These are phyloP conservation scores for Bimuria novae-zelandiae DNA, from an alignment of 2,329 filamentous ascomycete genomes.

Conservation along the genomic window DNA sequence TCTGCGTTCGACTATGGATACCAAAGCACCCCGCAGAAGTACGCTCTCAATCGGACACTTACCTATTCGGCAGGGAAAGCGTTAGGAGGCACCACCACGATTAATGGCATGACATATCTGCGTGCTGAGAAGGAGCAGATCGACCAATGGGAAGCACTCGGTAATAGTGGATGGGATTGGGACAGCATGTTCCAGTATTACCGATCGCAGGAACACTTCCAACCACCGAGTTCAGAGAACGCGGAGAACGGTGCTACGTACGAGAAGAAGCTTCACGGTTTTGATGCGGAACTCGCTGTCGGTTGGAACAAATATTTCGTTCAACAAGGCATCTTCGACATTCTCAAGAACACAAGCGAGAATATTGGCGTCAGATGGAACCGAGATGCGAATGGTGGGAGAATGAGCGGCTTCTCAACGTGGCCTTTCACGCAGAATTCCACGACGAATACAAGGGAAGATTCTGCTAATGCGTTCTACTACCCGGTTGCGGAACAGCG, in stretches of 20 bases:
- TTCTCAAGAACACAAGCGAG: conserved; percentile 45
- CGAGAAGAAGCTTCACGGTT: conserved; percentile 26
- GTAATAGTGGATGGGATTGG: conserved; percentile 43
- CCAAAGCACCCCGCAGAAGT: conserved; percentile 45
- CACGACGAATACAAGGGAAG: conserved; percentile 46
- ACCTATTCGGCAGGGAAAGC: conserved; percentile 49
- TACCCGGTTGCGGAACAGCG: conserved; percentile 47
- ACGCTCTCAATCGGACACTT: conserved; percentile 34
- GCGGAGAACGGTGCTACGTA: conserved; percentile 30
- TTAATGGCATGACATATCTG: conserved; percentile 50
- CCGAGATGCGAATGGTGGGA: conserved; percentile 49
- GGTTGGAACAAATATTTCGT: conserved; percentile 35
- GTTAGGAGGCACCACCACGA: conserved; percentile 49
- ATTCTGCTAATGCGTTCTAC: conserved; percentile 56
- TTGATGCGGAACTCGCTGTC: conserved; percentile 29
- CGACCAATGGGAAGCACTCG: conserved; percentile 40
- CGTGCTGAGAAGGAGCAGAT: conserved; percentile 40
- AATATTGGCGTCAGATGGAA: conserved; percentile 46
- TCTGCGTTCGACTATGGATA: conserved; percentile 50
- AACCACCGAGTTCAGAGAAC: conserved; percentile 22
- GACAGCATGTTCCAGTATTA: conserved; percentile 35
- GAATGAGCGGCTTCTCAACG: conserved; percentile 50
- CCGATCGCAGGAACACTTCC: conserved; percentile 31
- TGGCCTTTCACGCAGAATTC: conserved; percentile 51
- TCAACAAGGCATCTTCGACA: conserved; percentile 27